Conservation (phyloP, 768 basidiomycete genomes). For the Xerocomellus chrysenteron region DNA sequence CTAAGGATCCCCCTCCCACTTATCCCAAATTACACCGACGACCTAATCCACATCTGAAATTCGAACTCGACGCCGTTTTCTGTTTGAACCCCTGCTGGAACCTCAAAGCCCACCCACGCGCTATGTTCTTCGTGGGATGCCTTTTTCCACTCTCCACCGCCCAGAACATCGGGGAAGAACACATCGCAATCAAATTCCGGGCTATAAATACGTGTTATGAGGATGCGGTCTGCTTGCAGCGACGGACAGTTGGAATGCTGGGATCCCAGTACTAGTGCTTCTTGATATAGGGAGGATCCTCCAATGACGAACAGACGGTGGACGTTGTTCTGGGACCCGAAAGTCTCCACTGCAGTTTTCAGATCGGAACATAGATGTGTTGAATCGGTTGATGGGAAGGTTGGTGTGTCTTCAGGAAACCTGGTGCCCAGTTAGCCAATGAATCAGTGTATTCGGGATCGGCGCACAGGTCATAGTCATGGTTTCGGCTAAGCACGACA, state of each 20-base stretch:
- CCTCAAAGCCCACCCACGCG: constrained; percentile 79
- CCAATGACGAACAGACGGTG: constrained; percentile 85
- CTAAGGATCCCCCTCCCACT: background rate
- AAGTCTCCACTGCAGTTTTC: constrained; percentile 14
- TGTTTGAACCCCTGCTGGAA: constrained; percentile 70
- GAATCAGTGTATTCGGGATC: background rate
- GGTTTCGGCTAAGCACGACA: constrained; percentile 68
- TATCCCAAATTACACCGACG: constrained; percentile 14
- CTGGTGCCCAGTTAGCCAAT: constrained; percentile 15
- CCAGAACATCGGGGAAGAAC: constrained; percentile 74
- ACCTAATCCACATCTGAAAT: constrained; percentile 92
- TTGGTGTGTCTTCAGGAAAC: constrained; percentile 5
- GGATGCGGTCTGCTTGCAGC: constrained; percentile 68
- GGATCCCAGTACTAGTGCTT: constrained; percentile 47
- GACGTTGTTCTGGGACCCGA: constrained; percentile 25
- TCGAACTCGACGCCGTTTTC: constrained; percentile 86
- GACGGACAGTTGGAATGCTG: constrained; percentile 30
- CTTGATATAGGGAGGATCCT: constrained; percentile 81
- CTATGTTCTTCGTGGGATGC: constrained; percentile 62
- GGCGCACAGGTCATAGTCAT: constrained; percentile 61
- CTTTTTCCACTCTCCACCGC: constrained; percentile 50
- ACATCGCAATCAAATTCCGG: constrained; percentile 87
- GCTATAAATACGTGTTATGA: constrained; percentile 79
- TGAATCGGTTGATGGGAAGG: constrained; percentile 14
- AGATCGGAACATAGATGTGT: constrained; percentile 31